These are phyloP conservation scores for Colletotrichum musicola DNA, from an alignment of 2,329 filamentous ascomycete species.

Conservation along the genomic window DNA sequence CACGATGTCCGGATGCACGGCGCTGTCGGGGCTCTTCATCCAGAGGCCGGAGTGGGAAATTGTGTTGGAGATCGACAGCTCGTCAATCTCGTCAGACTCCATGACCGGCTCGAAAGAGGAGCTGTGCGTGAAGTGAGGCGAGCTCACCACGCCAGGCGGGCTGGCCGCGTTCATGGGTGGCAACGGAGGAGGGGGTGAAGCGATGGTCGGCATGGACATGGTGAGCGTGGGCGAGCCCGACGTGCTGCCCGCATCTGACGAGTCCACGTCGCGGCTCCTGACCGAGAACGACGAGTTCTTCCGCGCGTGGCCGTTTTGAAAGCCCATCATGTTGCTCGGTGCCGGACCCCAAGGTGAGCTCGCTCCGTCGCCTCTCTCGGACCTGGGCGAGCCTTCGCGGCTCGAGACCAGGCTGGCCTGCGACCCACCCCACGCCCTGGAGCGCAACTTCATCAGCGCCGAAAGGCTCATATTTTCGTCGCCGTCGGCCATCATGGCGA, in stretches of 20 bases:
- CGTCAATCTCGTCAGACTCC: constrained; percentile 52
- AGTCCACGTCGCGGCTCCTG: constrained; percentile 62
- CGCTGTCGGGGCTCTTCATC: constrained; percentile 41
- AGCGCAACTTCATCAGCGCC: constrained; percentile 78
- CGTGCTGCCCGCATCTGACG: constrained; percentile 60
- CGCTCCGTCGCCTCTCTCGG: constrained; percentile 62
- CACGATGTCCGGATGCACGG: constrained; percentile 37
- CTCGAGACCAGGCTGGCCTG: constrained; percentile 76
- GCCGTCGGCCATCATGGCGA: constrained; percentile 73
- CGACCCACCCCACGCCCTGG: constrained; percentile 84
- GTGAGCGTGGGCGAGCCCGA: constrained; percentile 66
- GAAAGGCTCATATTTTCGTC: constrained; percentile 79
- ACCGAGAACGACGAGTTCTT: constrained; percentile 65
- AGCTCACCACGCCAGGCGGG: constrained; percentile 38
- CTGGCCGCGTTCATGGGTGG: constrained; percentile 34
- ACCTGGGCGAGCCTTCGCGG: constrained; percentile 63
- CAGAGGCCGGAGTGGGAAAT: constrained; percentile 44
- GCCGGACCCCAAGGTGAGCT: constrained; percentile 55
- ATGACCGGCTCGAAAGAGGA: constrained; percentile 54
- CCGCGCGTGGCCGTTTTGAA: constrained; percentile 51
- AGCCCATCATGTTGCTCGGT: constrained; percentile 36
- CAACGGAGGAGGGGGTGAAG: constrained; percentile 43
- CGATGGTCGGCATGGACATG: constrained; percentile 51
- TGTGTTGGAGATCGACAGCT: constrained; percentile 40
- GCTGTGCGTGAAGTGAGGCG: constrained; percentile 43